Conservation (phyloP, 805 yeast species). For the Ogataea ramenticola region DNA sequence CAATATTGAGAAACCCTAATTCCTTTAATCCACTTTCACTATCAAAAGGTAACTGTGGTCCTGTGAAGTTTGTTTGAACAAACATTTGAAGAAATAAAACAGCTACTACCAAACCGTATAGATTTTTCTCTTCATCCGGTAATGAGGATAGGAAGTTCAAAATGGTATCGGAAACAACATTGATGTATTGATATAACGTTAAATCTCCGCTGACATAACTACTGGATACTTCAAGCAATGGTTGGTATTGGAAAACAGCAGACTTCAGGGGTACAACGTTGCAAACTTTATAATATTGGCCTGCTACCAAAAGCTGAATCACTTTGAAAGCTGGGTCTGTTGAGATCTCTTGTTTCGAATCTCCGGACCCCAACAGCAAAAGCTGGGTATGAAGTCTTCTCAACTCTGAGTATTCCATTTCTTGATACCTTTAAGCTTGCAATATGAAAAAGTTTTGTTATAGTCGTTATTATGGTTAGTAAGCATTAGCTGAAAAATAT, state of each 20-base stretch:
- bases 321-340: not conserved
- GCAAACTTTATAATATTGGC: slow-evolving; percentile 19
- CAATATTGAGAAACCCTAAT: slow-evolving; percentile 12
- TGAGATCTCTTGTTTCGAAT: not conserved
- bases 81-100: slow-evolving; percentile 61
- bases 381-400: slow-evolving; percentile 10
- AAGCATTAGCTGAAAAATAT: too few relatives aligned
- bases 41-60: slow-evolving; percentile 52
- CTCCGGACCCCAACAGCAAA: slow-evolving; percentile 11
- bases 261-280: slow-evolving; percentile 4
- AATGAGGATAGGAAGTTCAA: slow-evolving; percentile 2
- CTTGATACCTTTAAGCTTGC: too few relatives aligned
- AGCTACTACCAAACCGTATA: slow-evolving; percentile 31
- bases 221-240: slow-evolving; percentile 3
- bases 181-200: slow-evolving; percentile 1
- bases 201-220: not conserved
- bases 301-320: slow-evolving; percentile 14
- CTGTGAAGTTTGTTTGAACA: slow-evolving; percentile 74
- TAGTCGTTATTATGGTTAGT: too few relatives aligned
- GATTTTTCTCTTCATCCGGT: slow-evolving; percentile 1
- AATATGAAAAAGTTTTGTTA: too few relatives aligned
- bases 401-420: not conserved
- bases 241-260: slow-evolving; percentile 9
- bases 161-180: not conserved
- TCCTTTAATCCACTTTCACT: slow-evolving; percentile 5